A percentile compares a stretch with the other conserved stretches of the same genome.
Evolutionary conservation across 2,329 filamentous ascomycete species (phyloP).

Genomic region (Cryphonectria carpinicola): DNA sequence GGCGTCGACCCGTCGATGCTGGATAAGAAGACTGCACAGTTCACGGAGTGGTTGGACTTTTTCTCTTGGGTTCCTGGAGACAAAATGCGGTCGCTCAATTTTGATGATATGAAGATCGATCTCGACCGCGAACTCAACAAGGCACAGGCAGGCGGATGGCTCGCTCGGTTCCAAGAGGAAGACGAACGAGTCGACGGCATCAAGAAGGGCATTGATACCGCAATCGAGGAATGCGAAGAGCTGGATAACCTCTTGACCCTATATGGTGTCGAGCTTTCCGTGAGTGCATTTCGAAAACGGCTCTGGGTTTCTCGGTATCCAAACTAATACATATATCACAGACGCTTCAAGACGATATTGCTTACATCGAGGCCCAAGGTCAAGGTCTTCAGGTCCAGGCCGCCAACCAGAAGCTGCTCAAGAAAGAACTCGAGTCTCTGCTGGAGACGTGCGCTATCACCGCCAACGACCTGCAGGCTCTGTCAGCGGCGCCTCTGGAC

Average conservation of each 20-base stretch:
- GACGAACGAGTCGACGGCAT: conserved; percentile 89
- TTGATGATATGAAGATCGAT: conserved; percentile 81
- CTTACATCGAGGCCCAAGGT: conserved; percentile 95
- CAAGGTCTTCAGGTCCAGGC: conserved; percentile 97
- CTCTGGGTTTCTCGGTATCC: background rate
- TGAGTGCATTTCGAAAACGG: conserved; percentile 49
- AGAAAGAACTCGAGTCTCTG: conserved; percentile 86
- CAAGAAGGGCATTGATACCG: conserved; percentile 81
- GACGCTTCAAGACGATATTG: conserved; percentile 94
- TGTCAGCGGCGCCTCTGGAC: conserved; percentile 75
- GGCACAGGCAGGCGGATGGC: conserved; percentile 90
- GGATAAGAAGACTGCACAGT: conserved; percentile 76
- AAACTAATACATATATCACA: conserved; percentile 44
- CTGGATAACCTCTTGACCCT: conserved; percentile 91
- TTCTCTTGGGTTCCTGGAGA: conserved; percentile 85
- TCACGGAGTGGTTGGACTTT: conserved; percentile 80
- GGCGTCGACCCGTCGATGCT: conserved; percentile 79
- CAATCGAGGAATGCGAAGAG: conserved; percentile 95
- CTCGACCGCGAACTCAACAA: conserved; percentile 87
- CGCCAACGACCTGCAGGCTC: conserved; percentile 70
- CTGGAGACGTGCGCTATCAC: conserved; percentile 91
- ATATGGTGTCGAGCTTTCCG: conserved; percentile 91
- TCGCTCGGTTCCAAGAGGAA: conserved; percentile 81
- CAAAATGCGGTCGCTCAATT: conserved; percentile 72
- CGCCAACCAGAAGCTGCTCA: conserved; percentile 92